Evolutionary conservation across 2,329 filamentous ascomycete genomes (phyloP).

Genomic region (Sclerotiophoma versabilis): DNA sequence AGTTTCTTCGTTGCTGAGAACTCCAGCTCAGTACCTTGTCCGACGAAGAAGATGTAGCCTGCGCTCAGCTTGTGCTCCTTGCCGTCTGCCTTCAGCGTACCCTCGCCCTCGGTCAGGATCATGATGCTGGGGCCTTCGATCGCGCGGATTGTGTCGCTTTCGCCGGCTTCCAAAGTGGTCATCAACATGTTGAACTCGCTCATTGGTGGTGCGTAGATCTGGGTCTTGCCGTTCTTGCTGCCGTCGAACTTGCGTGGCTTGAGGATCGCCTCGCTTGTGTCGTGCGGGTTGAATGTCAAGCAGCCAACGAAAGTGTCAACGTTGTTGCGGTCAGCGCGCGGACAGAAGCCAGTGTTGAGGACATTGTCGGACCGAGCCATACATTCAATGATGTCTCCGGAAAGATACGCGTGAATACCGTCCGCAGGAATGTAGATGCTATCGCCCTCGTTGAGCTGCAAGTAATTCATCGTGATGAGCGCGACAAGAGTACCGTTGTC

Average conservation of each 20-base stretch:
- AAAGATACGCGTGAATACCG: conserved; percentile 76
- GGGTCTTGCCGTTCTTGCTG: conserved; percentile 66
- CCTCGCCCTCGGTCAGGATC: conserved; percentile 67
- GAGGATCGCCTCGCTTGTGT: conserved; percentile 63
- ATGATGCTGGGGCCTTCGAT: conserved; percentile 69
- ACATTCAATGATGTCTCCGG: conserved; percentile 78
- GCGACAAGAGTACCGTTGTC: conserved; percentile 75
- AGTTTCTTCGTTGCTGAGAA: conserved; percentile 54
- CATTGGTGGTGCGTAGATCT: conserved; percentile 70
- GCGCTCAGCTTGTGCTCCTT: conserved; percentile 63
- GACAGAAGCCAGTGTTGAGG: conserved; percentile 77
- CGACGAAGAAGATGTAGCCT: conserved; percentile 73
- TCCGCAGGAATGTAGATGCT: conserved; percentile 75
- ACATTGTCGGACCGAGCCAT: conserved; percentile 81
- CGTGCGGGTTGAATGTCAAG: conserved; percentile 70
- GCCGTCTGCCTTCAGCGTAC: conserved; percentile 62
- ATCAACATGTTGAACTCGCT: conserved; percentile 75
- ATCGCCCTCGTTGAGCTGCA: conserved; percentile 70
- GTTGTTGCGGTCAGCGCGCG: conserved; percentile 68
- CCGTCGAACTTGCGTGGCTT: conserved; percentile 57
- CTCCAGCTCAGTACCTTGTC: conserved; percentile 60
- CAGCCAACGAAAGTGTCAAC: conserved; percentile 69
- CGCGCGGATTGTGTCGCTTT: conserved; percentile 64
- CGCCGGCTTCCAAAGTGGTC: conserved; percentile 62
- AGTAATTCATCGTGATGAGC: conserved; percentile 76